These are phyloP conservation scores for Cladosporium sp. DNA, from an alignment of 2,329 filamentous ascomycete genomes.

Conservation along the genomic window DNA sequence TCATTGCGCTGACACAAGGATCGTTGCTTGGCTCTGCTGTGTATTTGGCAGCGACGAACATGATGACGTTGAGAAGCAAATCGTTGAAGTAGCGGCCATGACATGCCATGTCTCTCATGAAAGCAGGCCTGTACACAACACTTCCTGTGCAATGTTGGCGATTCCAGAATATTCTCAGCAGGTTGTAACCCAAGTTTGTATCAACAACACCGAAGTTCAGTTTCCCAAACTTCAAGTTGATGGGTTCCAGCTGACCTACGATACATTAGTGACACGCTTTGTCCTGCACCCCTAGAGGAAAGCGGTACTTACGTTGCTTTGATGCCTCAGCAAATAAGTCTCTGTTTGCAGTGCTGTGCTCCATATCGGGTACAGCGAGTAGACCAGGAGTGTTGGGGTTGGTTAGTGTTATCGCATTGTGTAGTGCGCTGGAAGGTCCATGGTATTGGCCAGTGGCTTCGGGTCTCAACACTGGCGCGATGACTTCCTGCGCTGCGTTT, in stretches of 20 bases:
- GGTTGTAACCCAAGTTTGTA: neutral
- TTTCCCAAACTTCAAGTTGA: neutral
- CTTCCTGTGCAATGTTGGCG: slow-evolving; percentile 54
- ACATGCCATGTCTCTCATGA: slow-evolving; percentile 46
- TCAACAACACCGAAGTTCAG: neutral
- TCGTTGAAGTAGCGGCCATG: slow-evolving; percentile 60
- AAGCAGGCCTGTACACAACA: slow-evolving; percentile 55
- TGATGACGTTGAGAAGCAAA: slow-evolving; percentile 58
- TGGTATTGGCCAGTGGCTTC: neutral
- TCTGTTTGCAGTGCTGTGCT: neutral
- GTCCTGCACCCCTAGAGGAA: neutral
- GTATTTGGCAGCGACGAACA: slow-evolving; percentile 27
- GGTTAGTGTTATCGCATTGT: neutral
- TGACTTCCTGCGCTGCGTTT: neutral
- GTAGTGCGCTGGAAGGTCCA: neutral
- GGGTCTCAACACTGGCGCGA: too few relatives aligned
- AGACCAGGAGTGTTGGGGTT: neutral
- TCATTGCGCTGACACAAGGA: neutral
- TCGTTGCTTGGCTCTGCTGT: neutral
- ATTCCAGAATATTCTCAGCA: slow-evolving; percentile 45
- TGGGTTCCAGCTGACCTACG: slow-evolving; percentile 1
- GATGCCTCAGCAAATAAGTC: neutral
- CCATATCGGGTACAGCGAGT: neutral
- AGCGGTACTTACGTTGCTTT: neutral
- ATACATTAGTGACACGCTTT: too few relatives aligned